These are phyloP conservation scores for Penicillium vulpinum DNA, from an alignment of 2,329 filamentous ascomycete genomes.

Conservation along the genomic window DNA sequence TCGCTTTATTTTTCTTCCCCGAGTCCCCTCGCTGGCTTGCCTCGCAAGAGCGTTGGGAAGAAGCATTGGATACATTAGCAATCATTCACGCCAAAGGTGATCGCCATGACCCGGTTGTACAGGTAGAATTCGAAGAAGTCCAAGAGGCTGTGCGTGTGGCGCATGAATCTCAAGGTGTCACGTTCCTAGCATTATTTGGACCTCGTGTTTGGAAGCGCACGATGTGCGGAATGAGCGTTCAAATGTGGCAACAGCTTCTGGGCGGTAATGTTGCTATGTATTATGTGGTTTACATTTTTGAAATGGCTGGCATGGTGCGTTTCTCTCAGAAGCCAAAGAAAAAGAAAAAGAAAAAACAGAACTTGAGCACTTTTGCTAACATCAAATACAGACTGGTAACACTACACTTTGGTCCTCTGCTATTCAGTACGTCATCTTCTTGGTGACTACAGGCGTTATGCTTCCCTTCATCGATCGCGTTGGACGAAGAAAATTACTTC, in stretches of 20 bases:
- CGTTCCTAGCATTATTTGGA: slow-evolving; percentile 47
- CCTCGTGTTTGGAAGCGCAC: slow-evolving; percentile 54
- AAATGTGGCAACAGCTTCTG: slow-evolving; percentile 59
- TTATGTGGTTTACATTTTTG: slow-evolving; percentile 62
- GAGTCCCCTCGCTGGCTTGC: slow-evolving; percentile 64
- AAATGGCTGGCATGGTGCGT: slow-evolving; percentile 56
- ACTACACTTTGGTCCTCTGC: slow-evolving; percentile 54
- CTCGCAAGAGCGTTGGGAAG: slow-evolving; percentile 60
- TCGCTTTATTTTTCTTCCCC: slow-evolving; percentile 58
- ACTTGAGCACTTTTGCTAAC: background rate
- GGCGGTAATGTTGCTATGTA: slow-evolving; percentile 61
- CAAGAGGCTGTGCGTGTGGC: slow-evolving; percentile 35
- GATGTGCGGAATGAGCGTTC: slow-evolving; percentile 53
- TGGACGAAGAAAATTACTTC: slow-evolving; percentile 51
- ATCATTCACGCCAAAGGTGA: slow-evolving; percentile 60
- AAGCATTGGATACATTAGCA: slow-evolving; percentile 52
- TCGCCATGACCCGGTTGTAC: slow-evolving; percentile 54
- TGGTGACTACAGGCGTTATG: slow-evolving; percentile 54
- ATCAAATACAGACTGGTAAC: slow-evolving; percentile 34
- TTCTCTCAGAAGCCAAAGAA: too few species aligned
- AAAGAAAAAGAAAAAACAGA: background rate
- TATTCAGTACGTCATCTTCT: slow-evolving; percentile 59
- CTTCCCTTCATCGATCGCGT: slow-evolving; percentile 54
- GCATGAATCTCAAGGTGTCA: slow-evolving; percentile 35
- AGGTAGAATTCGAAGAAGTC: slow-evolving; percentile 52